Base-by-base conservation (phyloP, 306 rosid genomes). In the Castanea crenata region DNA sequence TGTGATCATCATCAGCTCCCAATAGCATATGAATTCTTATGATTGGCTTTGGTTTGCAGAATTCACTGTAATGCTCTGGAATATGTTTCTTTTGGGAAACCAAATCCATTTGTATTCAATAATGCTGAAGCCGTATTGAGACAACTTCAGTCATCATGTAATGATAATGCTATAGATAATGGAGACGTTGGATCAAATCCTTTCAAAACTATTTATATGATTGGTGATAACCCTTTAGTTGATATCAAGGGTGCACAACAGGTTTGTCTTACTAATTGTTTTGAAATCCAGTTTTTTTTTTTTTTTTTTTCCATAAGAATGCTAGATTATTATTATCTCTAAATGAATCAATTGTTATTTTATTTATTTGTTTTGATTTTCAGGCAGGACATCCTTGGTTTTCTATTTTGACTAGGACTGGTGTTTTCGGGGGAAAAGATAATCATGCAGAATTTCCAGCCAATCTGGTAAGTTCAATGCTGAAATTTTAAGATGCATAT, bases 341-440 rank as follows among this genome's bases (percentile, higher is more conserved):
- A 69, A 2, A 59, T 21, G 84, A 61, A 27, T 71, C 15, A 61
- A 49, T 76, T 81, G 55, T 54, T 68, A 68, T 3, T 19, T 68
- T 5, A 68, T 21, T 35, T 23, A 67, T 14, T n/a, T n/a, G n/a
- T 68, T 35, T 68, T 23, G 4, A 68, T 55, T 81, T 80, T 85
- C 91, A 94, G 99, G 87, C 90, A 2, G 99, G 97, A 65, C 88
- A 85, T 79, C 99, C 97, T 76, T 94, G 99, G 99, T 94, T 94
- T 90, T 92, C 97, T 55, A 94, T 94, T 85, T 86, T 94, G 82
- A 94, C 97, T 25, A 90, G 97, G 85, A 92, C 95, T 0, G 99
- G 99, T n/a, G 97, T 92, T 84, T 94, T 91, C 82, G 92, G 86
- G 89, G 99, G 92, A 75, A 85, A 85, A 80, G 93, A 78, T 74